Conservation (phyloP, 768 basidiomycete genomes). For the Lactifluus piperatus region DNA sequence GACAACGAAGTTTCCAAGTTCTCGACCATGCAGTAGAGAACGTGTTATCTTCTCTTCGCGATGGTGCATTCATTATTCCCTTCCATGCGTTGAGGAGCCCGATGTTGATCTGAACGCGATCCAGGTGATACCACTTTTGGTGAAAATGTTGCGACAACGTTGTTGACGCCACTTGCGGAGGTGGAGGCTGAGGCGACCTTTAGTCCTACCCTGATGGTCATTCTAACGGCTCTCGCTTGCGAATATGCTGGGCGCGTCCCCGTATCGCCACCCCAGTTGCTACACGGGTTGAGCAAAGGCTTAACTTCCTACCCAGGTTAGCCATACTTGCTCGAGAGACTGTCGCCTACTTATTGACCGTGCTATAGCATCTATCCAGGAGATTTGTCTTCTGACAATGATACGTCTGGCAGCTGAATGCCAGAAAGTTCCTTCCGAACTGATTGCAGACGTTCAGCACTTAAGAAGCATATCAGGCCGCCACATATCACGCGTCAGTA, state of each 20-base stretch:
- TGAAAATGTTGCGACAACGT: conserved; percentile 30
- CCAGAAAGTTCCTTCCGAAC: conserved; percentile 41
- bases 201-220: conserved; percentile 54
- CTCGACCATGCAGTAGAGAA: conserved; percentile 50
- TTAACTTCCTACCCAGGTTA: conserved; percentile 37
- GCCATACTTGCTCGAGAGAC: conserved; percentile 20
- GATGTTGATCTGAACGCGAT: neutral
- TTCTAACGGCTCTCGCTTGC: conserved; percentile 59
- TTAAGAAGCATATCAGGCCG: conserved; percentile 38
- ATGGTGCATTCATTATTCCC: conserved; percentile 32
- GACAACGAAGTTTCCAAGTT: conserved; percentile 31
- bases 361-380: conserved; percentile 55
- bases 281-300: conserved; percentile 37
- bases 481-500: conserved; percentile 48
- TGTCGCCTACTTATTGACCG: conserved; percentile 1
- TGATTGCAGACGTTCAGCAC: conserved; percentile 34
- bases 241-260: conserved; percentile 48
- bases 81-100: neutral
- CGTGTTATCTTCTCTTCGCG: conserved; percentile 41
- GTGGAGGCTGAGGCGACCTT: conserved; percentile 20
- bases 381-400: conserved; percentile 65
- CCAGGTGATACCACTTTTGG: conserved; percentile 5
- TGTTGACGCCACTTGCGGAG: conserved; percentile 17
- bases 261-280: conserved; percentile 40
- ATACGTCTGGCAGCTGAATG: conserved; percentile 54